A percentile compares a stretch with the other conserved stretches of the same genome.
phyloP scores from a whole-genome alignment of 2,329 filamentous ascomycete species.

The Polychaeton citri region DNA sequence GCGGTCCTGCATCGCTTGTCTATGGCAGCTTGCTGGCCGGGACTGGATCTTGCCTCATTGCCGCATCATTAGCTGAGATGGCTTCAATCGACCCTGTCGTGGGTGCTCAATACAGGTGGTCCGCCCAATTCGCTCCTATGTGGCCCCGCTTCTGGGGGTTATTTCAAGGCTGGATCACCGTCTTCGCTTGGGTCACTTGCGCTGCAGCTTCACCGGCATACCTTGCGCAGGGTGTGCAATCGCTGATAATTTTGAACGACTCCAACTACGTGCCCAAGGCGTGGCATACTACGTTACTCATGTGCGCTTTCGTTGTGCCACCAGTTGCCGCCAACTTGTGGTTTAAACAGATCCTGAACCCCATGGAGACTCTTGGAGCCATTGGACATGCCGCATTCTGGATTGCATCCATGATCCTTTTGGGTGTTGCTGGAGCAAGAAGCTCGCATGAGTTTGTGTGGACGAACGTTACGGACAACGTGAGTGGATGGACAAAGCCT shows the following conservation, averaged over 20 bases:
- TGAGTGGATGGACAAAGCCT: conserved; percentile 22
- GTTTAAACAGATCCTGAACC: no score
- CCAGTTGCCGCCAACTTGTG: conserved; percentile 22
- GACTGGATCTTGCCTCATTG: conserved; percentile 5
- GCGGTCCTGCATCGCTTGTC: conserved; percentile 10
- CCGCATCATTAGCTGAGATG: conserved; percentile 8
- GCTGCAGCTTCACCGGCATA: conserved; percentile 15
- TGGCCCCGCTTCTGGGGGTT: background rate
- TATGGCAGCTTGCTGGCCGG: conserved; percentile 10
- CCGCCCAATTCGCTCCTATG: conserved; percentile 5
- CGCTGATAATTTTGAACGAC: conserved; percentile 23
- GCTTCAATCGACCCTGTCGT: conserved; percentile 5
- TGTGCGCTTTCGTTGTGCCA: conserved; percentile 21
- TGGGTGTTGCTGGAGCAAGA: no score
- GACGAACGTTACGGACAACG: no score
- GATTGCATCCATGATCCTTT: no score
- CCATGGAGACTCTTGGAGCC: no score
- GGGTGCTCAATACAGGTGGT: conserved; percentile 9
- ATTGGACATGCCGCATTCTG: no score
- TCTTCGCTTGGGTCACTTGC: conserved; percentile 27
- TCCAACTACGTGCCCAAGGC: conserved; percentile 19
- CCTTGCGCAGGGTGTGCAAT: background rate
- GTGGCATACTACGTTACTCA: conserved; percentile 29
- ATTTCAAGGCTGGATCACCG: conserved; percentile 17
- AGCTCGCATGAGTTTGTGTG: no score